Conservation (phyloP, 108 stramenopile genomes). For the Cyclotella kingstonii region DNA sequence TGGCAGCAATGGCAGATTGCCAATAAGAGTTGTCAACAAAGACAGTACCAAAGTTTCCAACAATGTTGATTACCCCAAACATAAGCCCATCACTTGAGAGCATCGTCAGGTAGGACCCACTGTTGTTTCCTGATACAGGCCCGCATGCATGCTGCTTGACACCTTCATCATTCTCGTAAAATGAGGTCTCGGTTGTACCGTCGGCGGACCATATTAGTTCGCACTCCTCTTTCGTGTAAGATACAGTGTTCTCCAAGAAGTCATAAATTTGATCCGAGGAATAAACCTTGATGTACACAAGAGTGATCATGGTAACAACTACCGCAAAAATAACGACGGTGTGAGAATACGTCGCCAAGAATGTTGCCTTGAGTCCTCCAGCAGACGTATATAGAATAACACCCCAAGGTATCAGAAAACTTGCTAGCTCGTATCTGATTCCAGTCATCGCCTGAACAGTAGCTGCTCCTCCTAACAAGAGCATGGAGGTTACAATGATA, state of each 20-base stretch:
- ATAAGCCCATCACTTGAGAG: conserved; percentile 82
- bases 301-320: conserved; percentile 81
- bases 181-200: conserved; percentile 44
- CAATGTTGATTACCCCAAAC: conserved; percentile 94
- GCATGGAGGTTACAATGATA: conserved; percentile 91
- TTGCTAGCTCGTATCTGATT: conserved; percentile 74
- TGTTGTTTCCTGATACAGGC: conserved; percentile 73
- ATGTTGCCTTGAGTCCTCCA: conserved; percentile 91
- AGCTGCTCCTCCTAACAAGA: conserved; percentile 93
- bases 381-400: conserved; percentile 91
- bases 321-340: conserved; percentile 83
- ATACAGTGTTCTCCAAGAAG: conserved; percentile 53
- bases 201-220: conserved; percentile 48
- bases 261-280: conserved; percentile 64
- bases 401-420: conserved; percentile 90
- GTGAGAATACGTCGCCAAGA: conserved; percentile 85
- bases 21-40: conserved; percentile 94
- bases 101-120: conserved; percentile 92
- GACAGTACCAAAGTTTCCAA: conserved; percentile 95
- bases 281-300: conserved; percentile 69
- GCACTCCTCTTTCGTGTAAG: conserved; percentile 64
- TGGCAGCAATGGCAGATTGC: conserved; percentile 93
- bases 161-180: conserved; percentile 41
- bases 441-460: conserved; percentile 90
- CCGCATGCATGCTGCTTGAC: conserved; percentile 69